Evolutionary conservation across 2,329 filamentous ascomycete genomes (phyloP).

Genomic region (Triangularia verruculosa): DNA sequence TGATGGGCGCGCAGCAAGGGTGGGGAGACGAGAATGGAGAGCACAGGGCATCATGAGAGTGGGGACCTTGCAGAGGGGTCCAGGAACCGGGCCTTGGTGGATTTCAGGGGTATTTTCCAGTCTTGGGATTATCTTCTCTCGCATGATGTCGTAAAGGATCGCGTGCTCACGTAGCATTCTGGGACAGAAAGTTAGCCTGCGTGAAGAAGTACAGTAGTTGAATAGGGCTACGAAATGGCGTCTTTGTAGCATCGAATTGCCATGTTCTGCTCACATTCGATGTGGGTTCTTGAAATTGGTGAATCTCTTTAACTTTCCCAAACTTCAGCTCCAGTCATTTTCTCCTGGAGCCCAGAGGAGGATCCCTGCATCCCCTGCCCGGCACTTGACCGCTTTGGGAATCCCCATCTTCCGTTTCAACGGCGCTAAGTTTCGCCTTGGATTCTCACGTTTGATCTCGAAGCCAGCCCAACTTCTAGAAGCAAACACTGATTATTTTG

Average conservation of each 20-base stretch:
- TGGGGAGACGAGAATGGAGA: background rate
- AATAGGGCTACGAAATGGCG: background rate
- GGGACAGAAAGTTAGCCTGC: background rate
- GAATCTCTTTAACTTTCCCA: background rate
- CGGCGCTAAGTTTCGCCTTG: conserved; percentile 9
- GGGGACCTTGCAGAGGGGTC: background rate
- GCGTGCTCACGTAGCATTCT: background rate
- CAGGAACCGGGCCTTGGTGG: background rate
- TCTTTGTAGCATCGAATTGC: background rate
- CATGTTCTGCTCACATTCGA: background rate
- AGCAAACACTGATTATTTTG: background rate
- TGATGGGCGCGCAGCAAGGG: background rate
- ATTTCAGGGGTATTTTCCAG: background rate
- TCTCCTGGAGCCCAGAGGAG: background rate
- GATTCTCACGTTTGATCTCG: background rate
- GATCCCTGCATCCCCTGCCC: background rate
- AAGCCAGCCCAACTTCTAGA: background rate
- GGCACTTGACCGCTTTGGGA: conserved; percentile 3
- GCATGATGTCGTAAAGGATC: background rate
- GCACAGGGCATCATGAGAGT: conserved; percentile 1
- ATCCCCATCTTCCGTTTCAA: conserved; percentile 8
- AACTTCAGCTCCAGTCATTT: background rate
- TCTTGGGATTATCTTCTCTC: background rate
- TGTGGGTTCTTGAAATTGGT: background rate
- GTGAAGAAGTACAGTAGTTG: background rate